A percentile compares a stretch with the other conserved stretches of the same genome.
Conservation (phyloP, 768 basidiomycete genomes). For the Boletus patriciae region DNA sequence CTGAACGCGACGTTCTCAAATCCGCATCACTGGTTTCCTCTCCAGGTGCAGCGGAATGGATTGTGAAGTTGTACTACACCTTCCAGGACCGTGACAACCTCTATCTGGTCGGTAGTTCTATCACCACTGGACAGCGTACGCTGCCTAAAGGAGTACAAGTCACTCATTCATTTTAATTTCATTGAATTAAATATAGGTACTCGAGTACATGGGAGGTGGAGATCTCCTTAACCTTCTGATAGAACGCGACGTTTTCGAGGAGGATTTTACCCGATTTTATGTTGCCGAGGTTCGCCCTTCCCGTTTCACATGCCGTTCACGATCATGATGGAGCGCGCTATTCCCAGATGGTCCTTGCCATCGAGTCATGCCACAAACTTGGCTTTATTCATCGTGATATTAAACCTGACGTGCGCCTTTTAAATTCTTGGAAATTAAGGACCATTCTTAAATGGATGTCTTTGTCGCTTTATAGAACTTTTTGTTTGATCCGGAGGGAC, state of each 20-base stretch:
- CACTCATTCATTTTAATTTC: conserved; percentile 60
- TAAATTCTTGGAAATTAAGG: conserved; percentile 31
- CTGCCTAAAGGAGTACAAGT: conserved; percentile 29
- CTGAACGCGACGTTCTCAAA: conserved; percentile 91
- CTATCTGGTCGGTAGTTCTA: conserved; percentile 72
- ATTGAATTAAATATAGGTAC: conserved; percentile 56
- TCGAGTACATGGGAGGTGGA: conserved; percentile 95
- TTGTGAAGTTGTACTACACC: conserved; percentile 88
- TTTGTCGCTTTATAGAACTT: conserved; percentile 70
- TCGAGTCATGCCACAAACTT: conserved; percentile 89
- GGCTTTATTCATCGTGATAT: conserved; percentile 99
- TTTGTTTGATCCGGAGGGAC: conserved; percentile 89
- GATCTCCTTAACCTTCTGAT: conserved; percentile 96
- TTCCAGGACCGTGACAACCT: conserved; percentile 95
- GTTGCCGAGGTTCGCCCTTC: conserved; percentile 72
- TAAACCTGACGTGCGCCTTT: conserved; percentile 77
- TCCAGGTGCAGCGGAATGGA: conserved; percentile 83
- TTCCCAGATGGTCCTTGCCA: conserved; percentile 85
- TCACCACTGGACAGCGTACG: conserved; percentile 26
- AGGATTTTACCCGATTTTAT: conserved; percentile 91
- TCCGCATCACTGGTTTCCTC: conserved; percentile 81
- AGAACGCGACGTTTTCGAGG: conserved; percentile 86
- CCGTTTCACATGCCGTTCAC: conserved; percentile 20
- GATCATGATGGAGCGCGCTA: conserved; percentile 28
- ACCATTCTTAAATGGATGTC: conserved; percentile 24